These are phyloP conservation scores for Candida palmyrensis DNA, from an alignment of 805 yeast genomes.

Conservation along the genomic window DNA sequence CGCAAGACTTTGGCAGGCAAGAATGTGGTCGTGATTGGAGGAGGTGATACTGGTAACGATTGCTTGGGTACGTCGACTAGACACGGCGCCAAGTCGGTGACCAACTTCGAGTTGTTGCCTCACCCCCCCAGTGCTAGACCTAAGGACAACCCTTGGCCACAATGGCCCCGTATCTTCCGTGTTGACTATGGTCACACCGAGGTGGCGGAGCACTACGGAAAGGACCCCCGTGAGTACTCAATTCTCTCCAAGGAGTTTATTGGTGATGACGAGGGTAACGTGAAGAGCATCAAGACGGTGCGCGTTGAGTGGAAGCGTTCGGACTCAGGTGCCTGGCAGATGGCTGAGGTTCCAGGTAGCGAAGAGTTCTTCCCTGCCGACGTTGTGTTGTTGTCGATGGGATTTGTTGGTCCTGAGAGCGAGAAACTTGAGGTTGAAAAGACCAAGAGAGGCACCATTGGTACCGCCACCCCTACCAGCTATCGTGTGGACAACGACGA, in stretches of 20 bases:
- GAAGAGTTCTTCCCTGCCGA: slow-evolving; percentile 96
- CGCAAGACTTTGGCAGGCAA: slow-evolving; percentile 72
- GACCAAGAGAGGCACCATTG: slow-evolving; percentile 81
- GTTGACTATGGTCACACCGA: slow-evolving; percentile 98
- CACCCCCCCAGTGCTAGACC: slow-evolving; percentile 83
- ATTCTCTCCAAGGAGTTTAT: slow-evolving; percentile 93
- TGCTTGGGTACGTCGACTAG: slow-evolving; percentile 96
- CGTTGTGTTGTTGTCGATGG: slow-evolving; percentile 91
- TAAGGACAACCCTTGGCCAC: slow-evolving; percentile 99
- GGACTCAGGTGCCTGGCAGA: slow-evolving; percentile 96
- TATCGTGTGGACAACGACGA: slow-evolving; percentile 61
- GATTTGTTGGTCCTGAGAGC: slow-evolving; percentile 94
- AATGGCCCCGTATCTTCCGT: slow-evolving; percentile 97
- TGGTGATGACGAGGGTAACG: slow-evolving; percentile 92
- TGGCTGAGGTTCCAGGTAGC: slow-evolving; percentile 94
- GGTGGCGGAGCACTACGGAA: slow-evolving; percentile 90
- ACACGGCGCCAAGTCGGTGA: slow-evolving; percentile 93
- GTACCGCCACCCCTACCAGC: slow-evolving; percentile 52
- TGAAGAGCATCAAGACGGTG: slow-evolving; percentile 90
- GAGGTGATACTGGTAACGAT: slow-evolving; percentile 99
- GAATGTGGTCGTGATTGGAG: slow-evolving; percentile 94
- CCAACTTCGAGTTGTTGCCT: slow-evolving; percentile 91
- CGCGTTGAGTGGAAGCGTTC: slow-evolving; percentile 98
- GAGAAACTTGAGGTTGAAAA: slow-evolving; percentile 63
- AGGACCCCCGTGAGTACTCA: slow-evolving; percentile 96